Conservation (phyloP, 352 stramenopile genomes). For the Pythium folliculosum region DNA sequence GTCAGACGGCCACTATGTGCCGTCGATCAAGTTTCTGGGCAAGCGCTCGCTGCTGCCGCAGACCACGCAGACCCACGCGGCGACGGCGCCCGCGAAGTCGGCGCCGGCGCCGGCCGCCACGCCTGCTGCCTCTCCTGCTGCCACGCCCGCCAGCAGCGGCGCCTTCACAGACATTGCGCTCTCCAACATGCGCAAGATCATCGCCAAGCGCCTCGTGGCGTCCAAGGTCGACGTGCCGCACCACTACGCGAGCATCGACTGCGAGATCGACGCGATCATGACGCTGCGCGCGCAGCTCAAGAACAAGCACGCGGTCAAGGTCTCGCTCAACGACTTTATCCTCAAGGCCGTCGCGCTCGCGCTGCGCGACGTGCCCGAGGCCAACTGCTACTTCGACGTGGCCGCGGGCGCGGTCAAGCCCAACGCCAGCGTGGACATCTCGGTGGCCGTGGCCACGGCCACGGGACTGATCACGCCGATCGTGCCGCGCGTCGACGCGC, state of each 20-base stretch:
- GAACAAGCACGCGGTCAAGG: slow-evolving; percentile 92
- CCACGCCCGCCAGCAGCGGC: slow-evolving; percentile 25
- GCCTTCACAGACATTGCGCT: slow-evolving; percentile 86
- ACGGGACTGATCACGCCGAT: slow-evolving; percentile 99
- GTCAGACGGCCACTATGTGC: slow-evolving; percentile 40
- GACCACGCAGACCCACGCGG: background rate
- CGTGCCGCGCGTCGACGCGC: slow-evolving; percentile 92
- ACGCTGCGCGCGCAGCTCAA: slow-evolving; percentile 93
- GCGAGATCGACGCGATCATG: slow-evolving; percentile 92
- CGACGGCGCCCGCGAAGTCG: background rate
- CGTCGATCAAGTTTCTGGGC: slow-evolving; percentile 86
- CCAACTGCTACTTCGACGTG: slow-evolving; percentile 81
- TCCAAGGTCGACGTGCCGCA: slow-evolving; percentile 97
- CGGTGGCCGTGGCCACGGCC: slow-evolving; percentile 97
- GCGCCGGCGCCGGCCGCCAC: slow-evolving; percentile 17
- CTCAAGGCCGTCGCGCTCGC: slow-evolving; percentile 97
- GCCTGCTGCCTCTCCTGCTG: slow-evolving; percentile 7
- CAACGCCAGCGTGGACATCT: slow-evolving; percentile 95
- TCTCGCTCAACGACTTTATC: slow-evolving; percentile 99
- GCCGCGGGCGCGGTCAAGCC: slow-evolving; percentile 64
- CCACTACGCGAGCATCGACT: slow-evolving; percentile 96
- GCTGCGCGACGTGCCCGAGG: slow-evolving; percentile 96
- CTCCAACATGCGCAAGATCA: slow-evolving; percentile 99
- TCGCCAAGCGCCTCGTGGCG: slow-evolving; percentile 96
- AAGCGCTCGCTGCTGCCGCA: slow-evolving; percentile 68